phyloP scores from a whole-genome alignment of 106 monocot genomes.

The Dioscorea dumetorum region DNA sequence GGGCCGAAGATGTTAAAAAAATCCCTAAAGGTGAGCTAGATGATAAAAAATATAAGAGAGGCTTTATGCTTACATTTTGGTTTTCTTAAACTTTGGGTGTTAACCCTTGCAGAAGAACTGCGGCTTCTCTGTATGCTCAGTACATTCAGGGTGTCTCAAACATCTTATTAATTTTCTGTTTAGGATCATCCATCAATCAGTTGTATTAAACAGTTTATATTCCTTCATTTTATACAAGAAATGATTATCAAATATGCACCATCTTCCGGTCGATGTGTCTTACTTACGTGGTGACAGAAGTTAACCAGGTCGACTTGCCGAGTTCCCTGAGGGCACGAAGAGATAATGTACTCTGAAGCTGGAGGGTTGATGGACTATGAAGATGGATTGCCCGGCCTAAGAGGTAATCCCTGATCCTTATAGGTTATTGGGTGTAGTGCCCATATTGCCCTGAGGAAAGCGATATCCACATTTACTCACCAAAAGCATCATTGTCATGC shows the following conservation, averaged over 20 bases:
- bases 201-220: too few species aligned
- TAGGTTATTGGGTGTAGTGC: background rate
- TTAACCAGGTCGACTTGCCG: conserved; percentile 75
- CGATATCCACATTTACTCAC: too few species aligned
- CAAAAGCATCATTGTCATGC: too few species aligned
- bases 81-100: too few species aligned
- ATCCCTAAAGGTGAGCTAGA: conserved; percentile 61
- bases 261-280: conserved; percentile 56
- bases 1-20: conserved; percentile 87
- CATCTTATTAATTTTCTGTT: too few species aligned
- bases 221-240: background rate
- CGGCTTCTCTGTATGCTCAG: too few species aligned
- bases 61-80: too few species aligned
- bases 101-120: too few species aligned
- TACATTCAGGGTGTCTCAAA: too few species aligned
- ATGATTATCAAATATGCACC: conserved; percentile 16
- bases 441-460: too few species aligned
- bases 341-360: conserved; percentile 58
- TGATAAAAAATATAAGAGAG: background rate
- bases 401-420: conserved; percentile 40
- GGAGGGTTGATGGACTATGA: conserved; percentile 91
- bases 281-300: conserved; percentile 88
- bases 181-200: too few species aligned
- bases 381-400: conserved; percentile 71
- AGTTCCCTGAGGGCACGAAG: conserved; percentile 64